Evolutionary conservation across 2,329 filamentous ascomycete genomes (phyloP).

Genomic region (Arthrocladium fulminans): DNA sequence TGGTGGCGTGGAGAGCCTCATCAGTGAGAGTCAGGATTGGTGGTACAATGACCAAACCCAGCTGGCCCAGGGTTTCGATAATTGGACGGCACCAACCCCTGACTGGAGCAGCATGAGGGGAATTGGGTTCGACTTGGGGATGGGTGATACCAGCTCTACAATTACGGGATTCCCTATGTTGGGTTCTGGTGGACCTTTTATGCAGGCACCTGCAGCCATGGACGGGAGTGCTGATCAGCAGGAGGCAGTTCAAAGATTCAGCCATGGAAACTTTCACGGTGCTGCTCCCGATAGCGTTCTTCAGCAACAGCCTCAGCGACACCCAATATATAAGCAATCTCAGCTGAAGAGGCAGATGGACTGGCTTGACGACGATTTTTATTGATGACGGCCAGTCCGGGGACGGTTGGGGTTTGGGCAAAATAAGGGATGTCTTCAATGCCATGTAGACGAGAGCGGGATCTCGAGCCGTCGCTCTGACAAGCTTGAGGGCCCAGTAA

Average conservation of each 20-base stretch:
- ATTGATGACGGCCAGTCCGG: not conserved
- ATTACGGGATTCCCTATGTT: not conserved
- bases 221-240: not conserved
- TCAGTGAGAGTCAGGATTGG: slow-evolving; percentile 57
- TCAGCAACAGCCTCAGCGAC: slow-evolving; percentile 3
- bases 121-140: not conserved
- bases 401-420: too few relatives aligned
- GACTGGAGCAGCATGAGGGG: slow-evolving; percentile 16
- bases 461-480: too few relatives aligned
- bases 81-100: slow-evolving; percentile 40
- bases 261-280: not conserved
- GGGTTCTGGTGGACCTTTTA: not conserved
- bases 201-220: not conserved
- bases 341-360: slow-evolving; percentile 4
- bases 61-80: slow-evolving; percentile 53
- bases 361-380: slow-evolving; percentile 1
- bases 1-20: slow-evolving; percentile 51
- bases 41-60: slow-evolving; percentile 55
- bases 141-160: not conserved
- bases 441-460: too few relatives aligned
- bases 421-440: too few relatives aligned
- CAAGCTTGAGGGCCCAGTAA: too few relatives aligned
- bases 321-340: not conserved
- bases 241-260: not conserved
- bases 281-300: not conserved